These are phyloP conservation scores for Penicillium capsulatum DNA, from an alignment of 2,329 filamentous ascomycete species.

Conservation along the genomic window DNA sequence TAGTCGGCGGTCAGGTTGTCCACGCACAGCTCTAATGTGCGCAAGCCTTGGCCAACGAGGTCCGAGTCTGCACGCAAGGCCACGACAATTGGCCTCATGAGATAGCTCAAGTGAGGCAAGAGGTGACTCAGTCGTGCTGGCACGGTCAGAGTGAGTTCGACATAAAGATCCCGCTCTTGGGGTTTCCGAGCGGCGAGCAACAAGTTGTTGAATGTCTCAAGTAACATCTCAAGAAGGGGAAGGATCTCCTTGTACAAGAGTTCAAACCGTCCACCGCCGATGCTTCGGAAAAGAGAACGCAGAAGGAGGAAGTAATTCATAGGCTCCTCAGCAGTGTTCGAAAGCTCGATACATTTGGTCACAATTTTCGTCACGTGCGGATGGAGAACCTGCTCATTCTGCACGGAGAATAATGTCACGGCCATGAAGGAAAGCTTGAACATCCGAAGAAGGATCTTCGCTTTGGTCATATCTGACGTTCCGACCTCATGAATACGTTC, in stretches of 20 bases:
- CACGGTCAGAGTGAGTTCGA: conserved; percentile 93
- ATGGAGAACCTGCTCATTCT: conserved; percentile 92
- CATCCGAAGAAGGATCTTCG: conserved; percentile 83
- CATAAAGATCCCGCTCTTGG: conserved; percentile 88
- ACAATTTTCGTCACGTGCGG: conserved; percentile 97
- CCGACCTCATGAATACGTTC: conserved; percentile 92
- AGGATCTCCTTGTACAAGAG: conserved; percentile 97
- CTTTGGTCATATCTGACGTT: conserved; percentile 84
- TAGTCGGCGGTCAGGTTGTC: conserved; percentile 98
- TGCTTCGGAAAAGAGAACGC: conserved; percentile 88
- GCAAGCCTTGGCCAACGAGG: conserved; percentile 85
- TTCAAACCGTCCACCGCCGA: conserved; percentile 95
- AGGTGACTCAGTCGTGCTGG: conserved; percentile 91
- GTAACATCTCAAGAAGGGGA: conserved; percentile 90
- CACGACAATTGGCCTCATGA: conserved; percentile 97
- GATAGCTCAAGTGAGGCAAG: conserved; percentile 86
- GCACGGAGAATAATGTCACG: conserved; percentile 86
- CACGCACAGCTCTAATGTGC: conserved; percentile 92
- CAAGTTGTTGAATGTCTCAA: conserved; percentile 95
- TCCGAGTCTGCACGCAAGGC: conserved; percentile 87
- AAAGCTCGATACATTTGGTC: conserved; percentile 93
- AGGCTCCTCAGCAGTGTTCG: conserved; percentile 90
- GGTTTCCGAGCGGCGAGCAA: conserved; percentile 86
- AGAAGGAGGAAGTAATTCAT: conserved; percentile 98
- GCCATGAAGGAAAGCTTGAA: conserved; percentile 99